Conservation (phyloP, 2,329 filamentous ascomycete genomes). For the Fusarium camptoceras region DNA sequence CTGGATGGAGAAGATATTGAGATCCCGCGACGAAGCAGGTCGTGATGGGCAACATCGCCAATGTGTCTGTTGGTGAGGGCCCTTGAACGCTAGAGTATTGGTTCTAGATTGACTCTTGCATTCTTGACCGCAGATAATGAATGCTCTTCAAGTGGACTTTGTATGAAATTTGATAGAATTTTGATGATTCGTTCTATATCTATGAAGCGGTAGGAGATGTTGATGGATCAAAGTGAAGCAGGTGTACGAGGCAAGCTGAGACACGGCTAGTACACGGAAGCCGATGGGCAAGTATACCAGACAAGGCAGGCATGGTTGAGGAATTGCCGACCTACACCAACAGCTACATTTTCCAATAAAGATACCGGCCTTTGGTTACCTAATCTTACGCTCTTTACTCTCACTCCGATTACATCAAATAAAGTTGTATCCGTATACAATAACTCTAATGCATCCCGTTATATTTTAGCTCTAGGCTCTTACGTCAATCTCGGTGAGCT, state of each 20-base stretch:
- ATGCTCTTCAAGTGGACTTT: not conserved
- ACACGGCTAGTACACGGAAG: constrained; percentile 2
- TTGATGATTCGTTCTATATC: not conserved
- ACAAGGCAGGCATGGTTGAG: no score
- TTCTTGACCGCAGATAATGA: not conserved
- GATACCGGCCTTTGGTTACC: no score
- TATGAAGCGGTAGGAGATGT: not conserved
- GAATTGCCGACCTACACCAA: no score
- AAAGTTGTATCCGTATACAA: not conserved
- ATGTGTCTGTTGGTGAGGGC: not conserved
- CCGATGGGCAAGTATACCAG: not conserved
- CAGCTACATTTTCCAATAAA: not conserved
- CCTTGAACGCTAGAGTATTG: constrained; percentile 3
- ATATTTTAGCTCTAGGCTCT: not conserved
- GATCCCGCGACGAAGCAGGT: constrained; percentile 54
- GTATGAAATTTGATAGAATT: not conserved
- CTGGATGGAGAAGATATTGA: constrained; percentile 56
- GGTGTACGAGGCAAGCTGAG: constrained; percentile 18
- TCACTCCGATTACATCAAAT: not conserved
- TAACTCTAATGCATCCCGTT: not conserved
- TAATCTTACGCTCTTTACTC: no score
- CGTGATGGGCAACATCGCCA: constrained; percentile 49
- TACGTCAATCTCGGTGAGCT: constrained; percentile 30
- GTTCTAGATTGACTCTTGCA: constrained; percentile 16
- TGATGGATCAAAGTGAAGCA: not conserved